Base-by-base conservation (phyloP, 768 basidiomycete genomes). In the Mycena olivaceomarginata region DNA sequence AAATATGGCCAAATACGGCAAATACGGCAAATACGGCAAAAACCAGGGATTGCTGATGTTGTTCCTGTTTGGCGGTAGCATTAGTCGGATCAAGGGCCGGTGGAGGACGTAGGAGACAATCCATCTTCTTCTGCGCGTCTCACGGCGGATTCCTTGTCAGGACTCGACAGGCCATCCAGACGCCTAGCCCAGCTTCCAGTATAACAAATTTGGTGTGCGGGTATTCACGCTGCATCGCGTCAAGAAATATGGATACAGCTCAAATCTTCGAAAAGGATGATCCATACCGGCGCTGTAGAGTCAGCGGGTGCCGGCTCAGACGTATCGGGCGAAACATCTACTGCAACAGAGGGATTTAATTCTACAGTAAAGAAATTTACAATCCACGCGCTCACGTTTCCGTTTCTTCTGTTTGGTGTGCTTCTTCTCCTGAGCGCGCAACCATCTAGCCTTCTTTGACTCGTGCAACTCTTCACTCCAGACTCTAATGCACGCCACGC, bases 401-500 rank as follows among this genome's bases (percentile, higher is more conserved):
- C 57, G 56, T 51, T 81, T 64, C 48, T 77, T 77, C 85, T 87
- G 87, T 85, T 76, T 88, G 85, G 77, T 81, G 84, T 72, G 84
- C 81, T 78, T 82, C 81, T 69, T 82, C 84, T 81, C 86, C 82
- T 70, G 83, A 85, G 86, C 83, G 80, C 86, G 85, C 79, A 84
- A 87, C 92, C 94, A 96, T 80, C 87, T 91, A 75, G 84, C 87
- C 82, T 92, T 89, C 86, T 94, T 97, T 70, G 87, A 86, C 82
- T 86, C 89, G 82, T 94, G 91, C 53, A 91, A 68, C 71, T 93
- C 88, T 81, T 97, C 95, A 75, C 95, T 94, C 97, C 97, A 99
- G 5, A 93, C 92, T 41, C 93, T 90, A 72, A 99, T 99, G 79
- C 95, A 95, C 25, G 97, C 96, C 57, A 99, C 93, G 78, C 96